Evolutionary conservation across 768 basidiomycete species (phyloP), one percentile per base, ranked within the genome.

Genomic region (Tricholoma bakamatsutake): DNA sequence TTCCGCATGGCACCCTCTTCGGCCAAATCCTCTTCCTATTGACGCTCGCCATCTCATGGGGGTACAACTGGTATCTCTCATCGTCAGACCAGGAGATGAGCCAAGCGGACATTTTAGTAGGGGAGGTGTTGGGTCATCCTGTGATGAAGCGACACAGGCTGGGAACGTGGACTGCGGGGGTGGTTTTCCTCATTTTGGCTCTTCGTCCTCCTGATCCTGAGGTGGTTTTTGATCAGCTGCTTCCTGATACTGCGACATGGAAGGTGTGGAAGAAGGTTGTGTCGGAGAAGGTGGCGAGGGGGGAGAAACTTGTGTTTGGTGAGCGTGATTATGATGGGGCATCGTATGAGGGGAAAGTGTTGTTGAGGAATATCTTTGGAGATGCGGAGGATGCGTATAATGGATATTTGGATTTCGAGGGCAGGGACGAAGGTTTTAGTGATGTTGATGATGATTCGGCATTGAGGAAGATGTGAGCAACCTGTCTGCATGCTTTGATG

Each of bases 1-100:
- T 71, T 17, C 70, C 70, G 0, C 67, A 69, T 17, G 66, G 64
- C 15, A 58, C 62, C 4, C 52, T 70, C 4, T 69, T 72, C 35
- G 67, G 70, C 27, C 68, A 70, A 54, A 55, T 65, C 56, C 64
- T 71, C 64, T 70, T 71, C 50, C 46, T 72, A 24, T 5, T 54
- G 43, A 66, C 66, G 4, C 58, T 71, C 46, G 54, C 49, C n/a
- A 61, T 60, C 3, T 70, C 69, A 12, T 73, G 69, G 71, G 24
- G 34, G 17, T 65, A 71, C 52, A 67, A 68, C 18, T 62, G 59
- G 17, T 66, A 62, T 43, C 58, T 73, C 8, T 62, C 52, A 9
- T 53, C 52, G 9, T 15, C 30, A 10, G 52, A 53, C n/a, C 39
- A 18, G 21, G 39, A 45, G 7, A 45, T 28, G 10, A 8, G n/a